These are phyloP conservation scores for Candida maesae DNA, from an alignment of 805 yeast species.

Conservation along the genomic window DNA sequence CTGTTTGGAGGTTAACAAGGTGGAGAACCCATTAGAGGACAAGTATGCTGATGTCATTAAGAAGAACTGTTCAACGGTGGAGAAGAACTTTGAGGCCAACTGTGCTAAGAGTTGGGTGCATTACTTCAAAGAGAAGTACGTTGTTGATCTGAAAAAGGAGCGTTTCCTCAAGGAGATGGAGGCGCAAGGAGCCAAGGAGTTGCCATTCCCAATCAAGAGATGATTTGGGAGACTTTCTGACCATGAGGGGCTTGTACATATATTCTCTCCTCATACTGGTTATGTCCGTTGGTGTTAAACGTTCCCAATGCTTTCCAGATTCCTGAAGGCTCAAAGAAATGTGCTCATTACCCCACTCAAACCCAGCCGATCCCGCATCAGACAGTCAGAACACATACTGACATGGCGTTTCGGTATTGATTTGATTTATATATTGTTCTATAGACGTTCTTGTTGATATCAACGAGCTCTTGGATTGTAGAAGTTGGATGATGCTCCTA, in stretches of 20 bases:
- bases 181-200: conserved; percentile 49
- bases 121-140: conserved; percentile 88
- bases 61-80: conserved; percentile 52
- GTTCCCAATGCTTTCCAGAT: too few relatives aligned
- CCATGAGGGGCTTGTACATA: conserved; percentile 6
- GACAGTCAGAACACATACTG: too few relatives aligned
- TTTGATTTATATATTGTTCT: too few relatives aligned
- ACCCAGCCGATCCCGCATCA: too few relatives aligned
- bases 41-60: conserved; percentile 44
- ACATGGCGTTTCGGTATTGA: too few relatives aligned
- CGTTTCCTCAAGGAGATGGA: conserved; percentile 67
- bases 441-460: too few relatives aligned
- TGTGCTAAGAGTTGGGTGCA: conserved; percentile 88
- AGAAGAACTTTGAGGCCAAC: conserved; percentile 58
- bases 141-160: conserved; percentile 67
- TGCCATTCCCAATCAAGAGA: conserved; percentile 26
- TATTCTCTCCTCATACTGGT: too few relatives aligned
- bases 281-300: too few relatives aligned
- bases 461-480: too few relatives aligned
- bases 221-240: conserved; percentile 4
- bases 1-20: conserved; percentile 66
- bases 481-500: too few relatives aligned
- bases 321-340: too few relatives aligned
- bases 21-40: conserved; percentile 67
- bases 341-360: too few relatives aligned